Percentiles rank a stretch among this genome's conserved stretches.
phyloP scores from a whole-genome alignment of 2,329 filamentous ascomycete genomes.

The Trichoderma hamatum region DNA sequence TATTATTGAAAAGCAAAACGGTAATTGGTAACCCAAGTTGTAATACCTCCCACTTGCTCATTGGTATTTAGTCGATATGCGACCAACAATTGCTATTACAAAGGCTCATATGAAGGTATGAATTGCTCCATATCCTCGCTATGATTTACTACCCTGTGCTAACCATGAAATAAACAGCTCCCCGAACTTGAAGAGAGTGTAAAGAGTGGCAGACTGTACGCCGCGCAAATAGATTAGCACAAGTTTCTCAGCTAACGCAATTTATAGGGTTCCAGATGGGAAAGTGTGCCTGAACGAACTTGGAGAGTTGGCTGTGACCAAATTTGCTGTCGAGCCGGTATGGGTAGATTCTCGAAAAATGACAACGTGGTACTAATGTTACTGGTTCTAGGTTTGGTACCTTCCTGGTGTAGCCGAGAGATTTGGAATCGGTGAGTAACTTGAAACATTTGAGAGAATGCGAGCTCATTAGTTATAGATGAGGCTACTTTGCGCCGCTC shows the following conservation, averaged over 20 bases:
- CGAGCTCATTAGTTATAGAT: slow-evolving; percentile 53
- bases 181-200: slow-evolving; percentile 93
- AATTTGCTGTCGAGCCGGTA: slow-evolving; percentile 94
- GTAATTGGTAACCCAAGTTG: slow-evolving; percentile 41
- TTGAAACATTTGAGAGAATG: background rate
- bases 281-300: slow-evolving; percentile 85
- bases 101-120: slow-evolving; percentile 84
- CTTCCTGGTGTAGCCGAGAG: slow-evolving; percentile 85
- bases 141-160: background rate
- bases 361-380: background rate
- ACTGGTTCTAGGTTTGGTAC: slow-evolving; percentile 66
- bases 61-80: slow-evolving; percentile 67
- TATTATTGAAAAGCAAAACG: slow-evolving; percentile 73
- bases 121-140: background rate
- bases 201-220: slow-evolving; percentile 70
- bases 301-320: slow-evolving; percentile 91
- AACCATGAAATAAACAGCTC: slow-evolving; percentile 49
- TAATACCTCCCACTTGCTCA: slow-evolving; percentile 24
- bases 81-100: slow-evolving; percentile 89
- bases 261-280: slow-evolving; percentile 67
- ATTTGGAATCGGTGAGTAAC: slow-evolving; percentile 76
- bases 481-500: slow-evolving; percentile 84
- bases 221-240: slow-evolving; percentile 17
- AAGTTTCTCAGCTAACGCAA: slow-evolving; percentile 25
- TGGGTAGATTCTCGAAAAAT: slow-evolving; percentile 38